Base-by-base conservation (phyloP, 176 grass and related monocot genomes). In the barley (Hordeum vulgare) region DNA sequence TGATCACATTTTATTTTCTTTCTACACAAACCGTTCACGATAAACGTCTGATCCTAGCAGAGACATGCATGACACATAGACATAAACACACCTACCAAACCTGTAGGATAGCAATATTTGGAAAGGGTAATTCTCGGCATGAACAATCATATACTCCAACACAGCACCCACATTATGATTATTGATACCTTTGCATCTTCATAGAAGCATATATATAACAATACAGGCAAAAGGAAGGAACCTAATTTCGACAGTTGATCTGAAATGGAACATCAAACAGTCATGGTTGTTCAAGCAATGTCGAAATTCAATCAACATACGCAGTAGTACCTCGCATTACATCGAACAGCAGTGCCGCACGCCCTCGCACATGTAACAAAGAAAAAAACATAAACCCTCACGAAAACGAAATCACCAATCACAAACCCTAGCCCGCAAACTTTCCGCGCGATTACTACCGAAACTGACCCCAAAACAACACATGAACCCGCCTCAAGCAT, bases 301-400 rank as follows among this genome's bases (percentile, higher is more conserved):
- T 37, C 44, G 1, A 80, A 58, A 88, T 44, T 49, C 45, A 36
- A 45, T 10, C 21, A 17, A n/a, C 58, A 83, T 13, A 34, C 23
- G n/a, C 11, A 53, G 21, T 33, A 51, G 13, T 24, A 31, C 8
- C 35, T 17, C 2, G 14, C 33, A 65, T 4, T 31, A 64, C n/a
- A 84, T 79, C 33, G 13, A 34, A 57, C 41, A 28, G n/a, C 5
- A 29, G 2, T 56, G 2, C 20, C 21, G 37, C 37, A 40, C 37
- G 33, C 33, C 4, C 6, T 40, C 37, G 0, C 66, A 66, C 45
- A 14, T 4, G 26, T 11, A 15, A 71, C 75, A 11, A 4, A 74
- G 67, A 80, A 75, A 74, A 84, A 85, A 80, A 67, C 78, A 54
- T 71, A 71, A 82, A 90, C 64, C 78, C 78, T 41, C 21, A 8